These are phyloP conservation scores for Ammopiptanthus mongolicus DNA, from an alignment of 306 rosid species.

Conservation along the genomic window DNA sequence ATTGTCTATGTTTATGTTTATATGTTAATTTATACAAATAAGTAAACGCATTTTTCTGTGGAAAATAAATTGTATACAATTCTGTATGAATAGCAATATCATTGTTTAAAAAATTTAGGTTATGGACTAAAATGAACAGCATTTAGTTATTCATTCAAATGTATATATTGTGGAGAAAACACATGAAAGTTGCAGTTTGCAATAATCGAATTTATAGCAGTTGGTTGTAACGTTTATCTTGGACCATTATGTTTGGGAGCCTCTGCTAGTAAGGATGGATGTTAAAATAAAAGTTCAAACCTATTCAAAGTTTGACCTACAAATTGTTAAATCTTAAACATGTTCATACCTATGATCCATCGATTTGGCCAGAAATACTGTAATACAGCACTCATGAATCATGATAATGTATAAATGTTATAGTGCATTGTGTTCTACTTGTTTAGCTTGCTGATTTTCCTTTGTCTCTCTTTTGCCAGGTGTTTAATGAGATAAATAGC, in stretches of 20 bases:
- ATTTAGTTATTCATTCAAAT: neutral
- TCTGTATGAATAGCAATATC: too few relatives aligned
- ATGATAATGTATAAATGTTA: neutral
- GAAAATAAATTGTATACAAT: neutral
- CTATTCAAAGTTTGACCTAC: neutral
- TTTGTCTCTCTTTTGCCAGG: slow-evolving; percentile 42
- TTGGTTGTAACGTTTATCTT: neutral
- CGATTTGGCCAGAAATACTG: neutral
- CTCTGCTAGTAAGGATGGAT: neutral
- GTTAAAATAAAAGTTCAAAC: neutral
- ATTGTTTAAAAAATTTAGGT: too few relatives aligned
- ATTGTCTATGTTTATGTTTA: neutral
- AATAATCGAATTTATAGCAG: neutral
- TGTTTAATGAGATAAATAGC: slow-evolving; percentile 90
- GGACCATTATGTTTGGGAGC: neutral
- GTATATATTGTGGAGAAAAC: neutral
- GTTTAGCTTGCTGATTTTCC: neutral
- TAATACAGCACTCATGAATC: neutral
- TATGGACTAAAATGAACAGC: too few relatives aligned
- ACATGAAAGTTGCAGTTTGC: neutral
- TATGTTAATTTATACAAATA: neutral
- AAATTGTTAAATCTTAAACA: neutral
- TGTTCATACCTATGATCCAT: neutral
- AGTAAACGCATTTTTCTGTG: neutral
- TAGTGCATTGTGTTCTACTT: neutral